Evolutionary conservation across 164 flowering plant species (phyloP).

Genomic region (Taxillus chinensis): DNA sequence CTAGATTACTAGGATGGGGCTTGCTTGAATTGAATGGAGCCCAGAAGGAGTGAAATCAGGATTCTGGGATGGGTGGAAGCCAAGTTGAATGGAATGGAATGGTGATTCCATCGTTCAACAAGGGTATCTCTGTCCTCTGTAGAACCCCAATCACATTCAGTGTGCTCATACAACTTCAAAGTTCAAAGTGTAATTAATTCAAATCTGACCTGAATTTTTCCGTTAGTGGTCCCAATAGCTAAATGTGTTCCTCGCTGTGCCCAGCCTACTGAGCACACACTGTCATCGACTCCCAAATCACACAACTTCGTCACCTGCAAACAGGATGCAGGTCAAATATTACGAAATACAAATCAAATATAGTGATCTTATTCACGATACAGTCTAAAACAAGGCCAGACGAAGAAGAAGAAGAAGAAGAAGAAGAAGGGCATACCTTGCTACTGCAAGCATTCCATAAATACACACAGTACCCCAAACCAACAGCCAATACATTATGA

Average conservation of each 20-base stretch:
- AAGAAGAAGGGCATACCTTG: constrained; percentile 40
- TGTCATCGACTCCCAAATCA: constrained; percentile 80
- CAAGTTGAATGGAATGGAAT: too few relatives aligned
- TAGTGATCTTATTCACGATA: background rate
- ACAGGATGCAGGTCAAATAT: constrained; percentile 4
- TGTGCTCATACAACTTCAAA: too few relatives aligned
- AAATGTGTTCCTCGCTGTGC: constrained; percentile 80
- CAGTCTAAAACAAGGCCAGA: background rate
- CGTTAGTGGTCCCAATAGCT: constrained; percentile 81
- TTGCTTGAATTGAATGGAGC: too few relatives aligned
- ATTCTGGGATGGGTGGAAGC: too few relatives aligned
- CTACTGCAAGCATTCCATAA: constrained; percentile 97
- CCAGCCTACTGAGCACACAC: constrained; percentile 94
- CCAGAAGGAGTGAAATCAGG: too few relatives aligned
- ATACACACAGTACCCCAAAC: constrained; percentile 86
- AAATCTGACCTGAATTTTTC: constrained; percentile 70
- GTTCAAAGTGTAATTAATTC: too few relatives aligned
- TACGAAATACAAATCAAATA: background rate
- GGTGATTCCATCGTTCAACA: too few relatives aligned
- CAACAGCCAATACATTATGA: constrained; percentile 90
- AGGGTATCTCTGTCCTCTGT: too few relatives aligned
- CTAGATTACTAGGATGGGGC: too few relatives aligned
- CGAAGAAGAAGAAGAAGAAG: background rate
- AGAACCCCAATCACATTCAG: too few relatives aligned
- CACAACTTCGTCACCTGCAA: constrained; percentile 85